Evolutionary conservation across 768 basidiomycete genomes (phyloP).

Genomic region (Panus rudis): DNA sequence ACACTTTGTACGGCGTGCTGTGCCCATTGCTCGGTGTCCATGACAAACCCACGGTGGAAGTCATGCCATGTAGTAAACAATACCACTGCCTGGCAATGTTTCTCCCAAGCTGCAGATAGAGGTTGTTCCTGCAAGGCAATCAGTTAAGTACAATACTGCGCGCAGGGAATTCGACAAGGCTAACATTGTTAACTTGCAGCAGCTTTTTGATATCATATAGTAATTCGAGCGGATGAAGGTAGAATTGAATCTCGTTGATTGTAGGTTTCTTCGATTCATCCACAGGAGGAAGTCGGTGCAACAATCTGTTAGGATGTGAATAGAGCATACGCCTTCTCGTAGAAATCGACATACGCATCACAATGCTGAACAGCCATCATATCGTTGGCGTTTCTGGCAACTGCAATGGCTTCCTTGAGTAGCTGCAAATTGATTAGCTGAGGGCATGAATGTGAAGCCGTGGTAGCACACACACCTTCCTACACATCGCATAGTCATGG

Average conservation of each 20-base stretch:
- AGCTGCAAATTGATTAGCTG: conserved; percentile 35
- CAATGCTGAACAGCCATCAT: conserved; percentile 71
- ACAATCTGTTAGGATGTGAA: conserved; percentile 37
- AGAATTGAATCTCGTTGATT: conserved; percentile 69
- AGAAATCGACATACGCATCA: conserved; percentile 46
- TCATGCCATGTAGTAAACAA: conserved; percentile 71
- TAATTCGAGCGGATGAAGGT: conserved; percentile 70
- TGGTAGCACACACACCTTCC: conserved; percentile 42
- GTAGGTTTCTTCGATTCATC: conserved; percentile 39
- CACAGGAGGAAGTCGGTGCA: conserved; percentile 60
- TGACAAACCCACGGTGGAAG: conserved; percentile 38
- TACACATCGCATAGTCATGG: conserved; percentile 60
- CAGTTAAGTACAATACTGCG: conserved; percentile 4
- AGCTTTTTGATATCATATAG: conserved; percentile 74
- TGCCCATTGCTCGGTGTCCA: conserved; percentile 59
- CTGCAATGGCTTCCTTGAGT: conserved; percentile 68
- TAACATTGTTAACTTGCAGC: conserved; percentile 57
- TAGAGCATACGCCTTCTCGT: neutral
- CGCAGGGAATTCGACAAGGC: conserved; percentile 9
- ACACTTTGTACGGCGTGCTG: conserved; percentile 70
- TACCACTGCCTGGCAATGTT: conserved; percentile 57
- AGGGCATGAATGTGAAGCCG: neutral
- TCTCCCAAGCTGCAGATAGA: conserved; percentile 59
- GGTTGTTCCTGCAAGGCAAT: conserved; percentile 53
- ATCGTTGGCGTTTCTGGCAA: conserved; percentile 70